Evolutionary conservation across 164 flowering plant genomes (phyloP).

Genomic region (Stephania yunnanensis): DNA sequence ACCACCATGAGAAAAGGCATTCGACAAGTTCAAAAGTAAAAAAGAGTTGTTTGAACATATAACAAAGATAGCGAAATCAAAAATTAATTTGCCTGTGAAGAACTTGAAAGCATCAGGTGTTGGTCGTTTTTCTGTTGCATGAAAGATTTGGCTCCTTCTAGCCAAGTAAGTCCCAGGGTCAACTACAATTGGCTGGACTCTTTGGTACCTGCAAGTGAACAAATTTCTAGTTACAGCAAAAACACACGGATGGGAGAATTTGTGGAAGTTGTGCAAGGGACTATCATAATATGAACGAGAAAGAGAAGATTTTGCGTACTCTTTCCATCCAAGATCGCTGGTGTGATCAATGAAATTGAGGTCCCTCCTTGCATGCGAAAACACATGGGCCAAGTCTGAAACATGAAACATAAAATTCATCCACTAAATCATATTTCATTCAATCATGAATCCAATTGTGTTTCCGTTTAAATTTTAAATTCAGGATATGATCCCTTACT

Average conservation of each 20-base stretch:
- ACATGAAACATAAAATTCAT: not conserved
- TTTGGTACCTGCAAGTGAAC: slow-evolving; percentile 42
- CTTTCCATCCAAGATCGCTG: slow-evolving; percentile 97
- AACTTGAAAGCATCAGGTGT: slow-evolving; percentile 81
- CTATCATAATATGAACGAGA: not conserved
- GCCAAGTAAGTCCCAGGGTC: slow-evolving; percentile 79
- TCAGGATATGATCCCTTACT: not conserved
- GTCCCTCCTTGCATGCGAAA: slow-evolving; percentile 72
- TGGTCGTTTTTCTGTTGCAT: slow-evolving; percentile 76
- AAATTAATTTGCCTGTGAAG: slow-evolving; percentile 66
- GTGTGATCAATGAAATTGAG: slow-evolving; percentile 94
- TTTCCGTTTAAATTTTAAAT: too few relatives aligned
- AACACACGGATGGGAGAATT: not conserved
- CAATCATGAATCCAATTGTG: not conserved
- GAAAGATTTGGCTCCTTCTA: slow-evolving; percentile 70
- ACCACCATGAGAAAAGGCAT: not conserved
- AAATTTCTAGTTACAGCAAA: not conserved
- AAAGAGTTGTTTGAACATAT: not conserved
- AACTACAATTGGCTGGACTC: slow-evolving; percentile 67
- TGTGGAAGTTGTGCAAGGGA: not conserved
- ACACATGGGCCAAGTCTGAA: slow-evolving; percentile 84
- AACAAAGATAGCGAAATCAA: slow-evolving; percentile 1
- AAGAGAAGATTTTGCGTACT: slow-evolving; percentile 50
- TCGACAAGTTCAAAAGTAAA: not conserved
- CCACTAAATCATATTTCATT: not conserved